Evolutionary conservation across 2,329 filamentous ascomycete species (phyloP).

Genomic region (Arthrobotrys megalospora): DNA sequence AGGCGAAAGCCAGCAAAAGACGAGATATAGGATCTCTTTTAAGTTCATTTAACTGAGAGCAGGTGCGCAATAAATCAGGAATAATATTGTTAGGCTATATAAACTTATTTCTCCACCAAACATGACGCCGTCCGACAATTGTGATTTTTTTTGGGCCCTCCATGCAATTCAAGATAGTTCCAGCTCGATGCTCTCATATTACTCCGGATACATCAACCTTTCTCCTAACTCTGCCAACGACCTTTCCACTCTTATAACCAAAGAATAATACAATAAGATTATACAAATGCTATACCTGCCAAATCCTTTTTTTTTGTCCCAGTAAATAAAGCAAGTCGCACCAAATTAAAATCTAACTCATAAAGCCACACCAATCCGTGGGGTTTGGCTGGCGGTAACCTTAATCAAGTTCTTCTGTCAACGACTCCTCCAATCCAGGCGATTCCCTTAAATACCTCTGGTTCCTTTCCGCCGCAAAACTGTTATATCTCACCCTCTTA

Average conservation of each 20-base stretch:
- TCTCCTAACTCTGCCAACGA: conserved; percentile 4
- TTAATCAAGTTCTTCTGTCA: conserved; percentile 57
- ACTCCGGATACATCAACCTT: not conserved
- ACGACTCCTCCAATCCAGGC: conserved; percentile 43
- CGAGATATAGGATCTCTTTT: conserved; percentile 49
- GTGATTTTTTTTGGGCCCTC: not conserved
- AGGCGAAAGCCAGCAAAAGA: conserved; percentile 39
- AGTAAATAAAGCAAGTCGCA: conserved; percentile 20
- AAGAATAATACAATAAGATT: conserved; percentile 24
- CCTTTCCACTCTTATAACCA: not conserved
- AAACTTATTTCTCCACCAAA: conserved; percentile 8
- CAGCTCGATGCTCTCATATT: not conserved
- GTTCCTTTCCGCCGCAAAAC: conserved; percentile 48
- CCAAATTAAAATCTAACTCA: conserved; percentile 20
- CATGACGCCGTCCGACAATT: not conserved
- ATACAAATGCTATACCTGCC: conserved; percentile 4
- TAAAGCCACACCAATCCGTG: not conserved
- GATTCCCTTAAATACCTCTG: conserved; percentile 52
- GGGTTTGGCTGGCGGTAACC: not conserved
- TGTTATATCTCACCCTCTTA: conserved; percentile 52
- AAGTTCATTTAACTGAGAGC: conserved; percentile 37
- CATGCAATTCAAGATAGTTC: not conserved
- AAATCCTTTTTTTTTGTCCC: conserved; percentile 33
- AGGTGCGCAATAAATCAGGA: not conserved
- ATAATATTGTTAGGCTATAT: conserved; percentile 18